Base-by-base conservation (phyloP, 257 asterid genomes). In the Plantago ovata region DNA sequence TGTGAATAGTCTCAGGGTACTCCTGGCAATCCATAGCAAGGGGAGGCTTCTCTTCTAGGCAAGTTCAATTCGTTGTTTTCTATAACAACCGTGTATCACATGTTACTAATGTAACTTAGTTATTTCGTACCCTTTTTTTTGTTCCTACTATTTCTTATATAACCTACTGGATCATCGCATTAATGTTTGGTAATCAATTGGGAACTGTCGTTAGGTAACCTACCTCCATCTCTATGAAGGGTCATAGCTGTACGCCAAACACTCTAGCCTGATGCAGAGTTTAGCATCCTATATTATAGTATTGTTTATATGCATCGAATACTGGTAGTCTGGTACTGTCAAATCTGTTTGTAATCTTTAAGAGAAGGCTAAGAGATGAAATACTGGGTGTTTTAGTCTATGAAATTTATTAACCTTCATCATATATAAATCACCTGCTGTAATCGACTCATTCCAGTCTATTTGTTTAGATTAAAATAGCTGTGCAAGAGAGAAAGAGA, bases 171-270 rank as follows among this genome's bases (percentile, higher is more conserved):
- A 62, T 50, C 32, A 20, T 64, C 32, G 59, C 84, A 80, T 62
- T 62, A 43, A 49, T 75, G 61, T 56, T 74, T 36, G 77, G 84
- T 62, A 75, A 76, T 63, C 85, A 72, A 63, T 58, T 78, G 68
- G 91, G 90, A 60, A 43, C 75, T n/a, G 61, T 74, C 89, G 13
- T 55, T 75, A 55, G 72, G 87, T 45, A 89, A 79, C 66, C 76
- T 89, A 42, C 97, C 97, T 67, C 94, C 98, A 33, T 93, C 97
- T 0, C 58, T 89, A 56, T 82, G 82, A 84, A 96, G 98, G 95
- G 97, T n/a, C n/a, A 75, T 92, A 88, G 74, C 51, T 36, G 18
- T 72, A 50, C 36, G 6, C 6, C 3, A 28, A 3, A 28, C 36
- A 28, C n/a, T n/a, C n/a, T 41, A 36, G n/a, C 52, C 58, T 18